Base-by-base conservation (phyloP, 805 yeast species). In the Spathaspora girioi region DNA sequence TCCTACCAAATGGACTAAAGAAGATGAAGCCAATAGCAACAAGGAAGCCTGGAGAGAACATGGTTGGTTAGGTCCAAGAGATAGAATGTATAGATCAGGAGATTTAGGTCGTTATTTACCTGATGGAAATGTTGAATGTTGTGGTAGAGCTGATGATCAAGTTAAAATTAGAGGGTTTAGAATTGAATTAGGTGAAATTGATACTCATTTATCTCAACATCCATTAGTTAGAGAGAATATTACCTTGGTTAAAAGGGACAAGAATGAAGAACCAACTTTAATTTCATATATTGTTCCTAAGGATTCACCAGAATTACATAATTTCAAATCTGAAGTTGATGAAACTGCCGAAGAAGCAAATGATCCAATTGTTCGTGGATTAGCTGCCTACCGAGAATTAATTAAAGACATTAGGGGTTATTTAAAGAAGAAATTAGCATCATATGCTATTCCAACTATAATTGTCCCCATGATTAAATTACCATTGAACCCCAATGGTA, bases 111-210 rank as follows among this genome's bases (percentile, higher is more conserved):
- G 99, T 60, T 94, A 96, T 67, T 75, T 92, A 53, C 97, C 98
- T 6, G 97, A 92, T 64, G 99, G 99, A 51, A 89, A 94, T 72
- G 91, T 94, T 60, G 99, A 94, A 75, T 93, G 97, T 69, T 87
- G 96, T 66, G 99, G 99, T 53, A 83, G 99, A 68, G 99, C 99
- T 26, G 99, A 94, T 72, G 98, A 93, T 66, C 99, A 94, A 70
- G 97, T 94, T 54, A 94, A 94, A 70, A 94, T 94, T 59, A 84
- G 99, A 74, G 99, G 99, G 1, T 96, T 94, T 82, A 83, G 99
- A 72, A 96, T 94, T 56, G 99, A 94, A 72, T 78, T 94, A 50
- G 99, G 99, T 54, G 99, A 94, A 71, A 96, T 94, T 65, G 98
- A 94, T 68, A 94, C 99, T 14, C 97, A 94, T 66, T 81, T 94